Conservation (phyloP, 495 filamentous ascomycete genomes). For the Aspergillus mulundensis region DNA sequence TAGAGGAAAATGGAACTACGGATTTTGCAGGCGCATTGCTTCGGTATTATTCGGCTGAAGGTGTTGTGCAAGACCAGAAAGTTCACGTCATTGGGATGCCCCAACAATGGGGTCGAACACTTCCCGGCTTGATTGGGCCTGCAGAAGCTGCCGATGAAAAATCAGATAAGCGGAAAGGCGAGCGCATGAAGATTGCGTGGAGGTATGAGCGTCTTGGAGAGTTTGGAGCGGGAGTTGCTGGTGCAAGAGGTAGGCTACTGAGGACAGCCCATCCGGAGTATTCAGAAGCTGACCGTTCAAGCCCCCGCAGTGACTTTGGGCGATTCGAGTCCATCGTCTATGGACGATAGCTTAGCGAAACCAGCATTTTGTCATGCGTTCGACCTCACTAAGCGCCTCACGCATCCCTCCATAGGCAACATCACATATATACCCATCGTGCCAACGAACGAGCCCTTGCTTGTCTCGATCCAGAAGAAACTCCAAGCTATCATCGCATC, state of each 20-base stretch:
- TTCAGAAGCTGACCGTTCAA: constrained; percentile 19
- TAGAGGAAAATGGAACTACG: constrained; percentile 93
- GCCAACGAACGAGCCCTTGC: constrained; percentile 55
- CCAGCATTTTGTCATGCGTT: constrained; percentile 79
- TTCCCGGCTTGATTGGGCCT: constrained; percentile 66
- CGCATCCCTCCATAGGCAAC: constrained; percentile 50
- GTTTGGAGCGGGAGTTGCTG: constrained; percentile 48
- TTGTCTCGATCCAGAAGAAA: constrained; percentile 57
- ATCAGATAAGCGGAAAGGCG: constrained; percentile 41
- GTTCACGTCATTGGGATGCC: constrained; percentile 79
- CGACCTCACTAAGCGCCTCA: constrained; percentile 81
- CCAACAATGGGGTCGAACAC: constrained; percentile 73
- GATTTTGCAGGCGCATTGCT: constrained; percentile 85
- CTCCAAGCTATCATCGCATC: constrained; percentile 55
- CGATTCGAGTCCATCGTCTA: constrained; percentile 23
- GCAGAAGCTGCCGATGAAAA: constrained; percentile 44
- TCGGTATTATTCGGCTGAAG: constrained; percentile 89
- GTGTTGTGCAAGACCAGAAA: constrained; percentile 83
- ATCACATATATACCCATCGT: constrained; percentile 55
- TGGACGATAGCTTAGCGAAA: constrained; percentile 17
- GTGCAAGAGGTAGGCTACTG: constrained; percentile 48
- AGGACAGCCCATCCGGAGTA: neutral
- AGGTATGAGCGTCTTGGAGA: constrained; percentile 84
- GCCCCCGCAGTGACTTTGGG: constrained; percentile 23
- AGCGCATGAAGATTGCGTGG: constrained; percentile 99